Conservation (phyloP, 1,139 yeast genomes). For the Geotrichum phurueaensis region DNA sequence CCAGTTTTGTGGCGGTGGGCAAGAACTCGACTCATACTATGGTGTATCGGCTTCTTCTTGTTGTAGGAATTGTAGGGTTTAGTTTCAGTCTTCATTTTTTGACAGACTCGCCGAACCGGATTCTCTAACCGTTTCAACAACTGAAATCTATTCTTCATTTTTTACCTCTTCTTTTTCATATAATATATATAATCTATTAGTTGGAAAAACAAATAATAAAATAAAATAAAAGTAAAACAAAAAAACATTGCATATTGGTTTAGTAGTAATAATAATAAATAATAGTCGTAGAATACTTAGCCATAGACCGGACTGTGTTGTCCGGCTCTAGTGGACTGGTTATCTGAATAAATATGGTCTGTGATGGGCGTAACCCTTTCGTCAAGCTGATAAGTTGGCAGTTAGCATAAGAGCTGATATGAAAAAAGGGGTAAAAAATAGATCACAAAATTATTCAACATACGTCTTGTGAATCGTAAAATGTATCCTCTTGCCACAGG, state of each 20-base stretch:
- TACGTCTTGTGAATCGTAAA: constrained; percentile 15
- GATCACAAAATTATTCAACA: neutral
- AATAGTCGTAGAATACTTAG: neutral
- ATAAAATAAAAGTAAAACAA: neutral
- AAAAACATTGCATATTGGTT: neutral
- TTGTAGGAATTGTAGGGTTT: constrained; percentile 44
- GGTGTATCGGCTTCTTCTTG: constrained; percentile 42
- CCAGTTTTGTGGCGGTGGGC: constrained; percentile 37
- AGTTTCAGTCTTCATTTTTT: constrained; percentile 14
- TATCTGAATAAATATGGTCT: constrained; percentile 8
- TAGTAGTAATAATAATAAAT: neutral
- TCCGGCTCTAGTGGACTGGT: constrained; percentile 21
- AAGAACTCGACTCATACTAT: constrained; percentile 20
- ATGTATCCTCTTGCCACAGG: constrained; percentile 23
- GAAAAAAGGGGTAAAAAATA: neutral
- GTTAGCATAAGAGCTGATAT: constrained; percentile 9
- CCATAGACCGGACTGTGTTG: constrained; percentile 22
- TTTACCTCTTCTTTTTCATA: neutral
- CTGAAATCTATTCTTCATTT: neutral
- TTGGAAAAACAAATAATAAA: neutral
- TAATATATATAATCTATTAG: neutral
- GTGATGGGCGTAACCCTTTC: constrained; percentile 10
- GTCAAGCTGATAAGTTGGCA: neutral
- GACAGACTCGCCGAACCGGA: constrained; percentile 11
- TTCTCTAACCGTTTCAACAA: neutral